A percentile compares a stretch with the other conserved stretches of the same genome.
Conservation (phyloP, 139 green algal species). For the Closterium sp. region DNA sequence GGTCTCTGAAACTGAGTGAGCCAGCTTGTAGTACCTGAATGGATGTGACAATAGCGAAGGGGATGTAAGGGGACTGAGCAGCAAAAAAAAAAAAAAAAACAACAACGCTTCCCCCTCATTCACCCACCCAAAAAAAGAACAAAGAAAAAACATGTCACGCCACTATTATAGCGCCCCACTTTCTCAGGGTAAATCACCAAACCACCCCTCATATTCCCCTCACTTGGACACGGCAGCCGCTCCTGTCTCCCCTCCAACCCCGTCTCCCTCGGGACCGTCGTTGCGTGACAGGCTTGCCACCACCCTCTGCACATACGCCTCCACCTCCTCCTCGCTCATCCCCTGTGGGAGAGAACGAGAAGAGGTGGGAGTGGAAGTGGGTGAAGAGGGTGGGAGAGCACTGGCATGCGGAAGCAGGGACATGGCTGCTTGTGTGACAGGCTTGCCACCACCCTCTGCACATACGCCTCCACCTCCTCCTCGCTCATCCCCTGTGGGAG, state of each 20-base stretch:
- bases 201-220: not conserved
- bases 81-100: no score
- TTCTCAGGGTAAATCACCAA: no score
- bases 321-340: conserved; percentile 64
- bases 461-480: conserved; percentile 69
- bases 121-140: no score
- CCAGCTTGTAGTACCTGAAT: conserved; percentile 69
- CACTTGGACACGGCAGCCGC: conserved; percentile 30
- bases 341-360: conserved; percentile 17
- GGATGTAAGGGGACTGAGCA: no score
- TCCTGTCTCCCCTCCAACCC: not conserved
- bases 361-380: no score
- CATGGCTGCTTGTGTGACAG: no score
- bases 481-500: conserved; percentile 16
- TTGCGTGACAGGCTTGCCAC: not conserved
- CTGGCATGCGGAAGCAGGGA: not conserved
- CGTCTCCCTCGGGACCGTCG: not conserved
- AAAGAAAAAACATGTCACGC: no score
- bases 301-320: conserved; percentile 54
- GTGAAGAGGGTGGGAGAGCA: not conserved
- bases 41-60: not conserved
- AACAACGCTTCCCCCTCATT: no score
- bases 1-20: conserved; percentile 66
- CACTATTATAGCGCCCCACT: no score
- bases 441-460: conserved; percentile 39